Evolutionary conservation across 1,139 yeast species (phyloP).

Genomic region (Diutina neorugosa): DNA sequence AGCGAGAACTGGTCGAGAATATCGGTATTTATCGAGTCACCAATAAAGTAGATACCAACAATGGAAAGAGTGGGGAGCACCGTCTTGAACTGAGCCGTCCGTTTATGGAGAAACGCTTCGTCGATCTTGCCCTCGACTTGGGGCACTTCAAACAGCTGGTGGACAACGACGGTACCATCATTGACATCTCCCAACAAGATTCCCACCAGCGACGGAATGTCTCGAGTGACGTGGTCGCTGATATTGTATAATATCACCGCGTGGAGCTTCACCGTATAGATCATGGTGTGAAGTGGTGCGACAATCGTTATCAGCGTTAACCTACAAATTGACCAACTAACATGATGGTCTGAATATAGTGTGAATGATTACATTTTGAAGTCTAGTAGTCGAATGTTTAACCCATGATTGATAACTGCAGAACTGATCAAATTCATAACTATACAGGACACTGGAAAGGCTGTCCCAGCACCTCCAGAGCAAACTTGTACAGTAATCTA

Average conservation of each 20-base stretch:
- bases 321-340: too few relatives aligned
- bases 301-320: too few relatives aligned
- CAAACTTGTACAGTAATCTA: too few relatives aligned
- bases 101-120: not conserved
- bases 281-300: not conserved
- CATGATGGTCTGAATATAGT: too few relatives aligned
- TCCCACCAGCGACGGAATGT: slow-evolving; percentile 1
- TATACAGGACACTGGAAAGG: too few relatives aligned
- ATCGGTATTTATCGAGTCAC: not conserved
- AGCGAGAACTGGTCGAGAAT: not conserved
- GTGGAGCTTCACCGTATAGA: not conserved
- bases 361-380: too few relatives aligned
- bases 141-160: slow-evolving; percentile 1
- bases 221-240: not conserved
- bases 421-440: too few relatives aligned
- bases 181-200: not conserved
- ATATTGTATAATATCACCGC: not conserved
- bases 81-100: not conserved
- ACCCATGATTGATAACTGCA: too few relatives aligned
- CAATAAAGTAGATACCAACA: not conserved
- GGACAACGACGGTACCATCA: not conserved
- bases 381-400: too few relatives aligned
- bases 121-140: not conserved
- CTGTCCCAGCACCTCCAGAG: too few relatives aligned
- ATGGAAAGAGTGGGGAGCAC: not conserved